Evolutionary conservation across 331 rosid species (phyloP).

Genomic region (Ulmus americana): DNA sequence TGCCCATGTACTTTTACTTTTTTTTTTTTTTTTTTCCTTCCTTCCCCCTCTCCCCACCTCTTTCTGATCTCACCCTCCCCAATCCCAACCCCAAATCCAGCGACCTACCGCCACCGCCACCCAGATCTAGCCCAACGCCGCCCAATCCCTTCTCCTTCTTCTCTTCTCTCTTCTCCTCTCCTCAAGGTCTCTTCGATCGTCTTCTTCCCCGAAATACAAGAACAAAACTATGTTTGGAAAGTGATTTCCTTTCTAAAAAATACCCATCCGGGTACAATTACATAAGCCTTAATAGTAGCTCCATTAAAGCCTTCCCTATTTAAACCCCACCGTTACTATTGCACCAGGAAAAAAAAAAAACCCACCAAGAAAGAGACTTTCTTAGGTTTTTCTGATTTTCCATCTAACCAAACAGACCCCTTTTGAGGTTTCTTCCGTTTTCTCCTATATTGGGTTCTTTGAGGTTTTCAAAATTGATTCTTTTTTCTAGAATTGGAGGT

Average conservation of each 20-base stretch:
- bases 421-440: slow-evolving; percentile 17
- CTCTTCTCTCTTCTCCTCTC: background rate
- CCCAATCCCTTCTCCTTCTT: background rate
- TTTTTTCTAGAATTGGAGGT: slow-evolving; percentile 9
- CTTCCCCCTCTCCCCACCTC: background rate
- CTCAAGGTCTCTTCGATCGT: background rate
- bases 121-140: no score
- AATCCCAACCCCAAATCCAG: no score
- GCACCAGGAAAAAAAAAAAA: background rate
- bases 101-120: no score
- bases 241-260: background rate
- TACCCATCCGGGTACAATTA: background rate
- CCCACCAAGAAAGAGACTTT: background rate
- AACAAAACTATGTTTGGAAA: background rate
- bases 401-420: slow-evolving; percentile 1
- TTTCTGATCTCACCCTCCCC: no score
- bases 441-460: slow-evolving; percentile 7
- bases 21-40: no score
- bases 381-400: background rate
- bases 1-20: no score
- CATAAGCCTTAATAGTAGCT: background rate
- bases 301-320: slow-evolving; percentile 17
- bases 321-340: slow-evolving; percentile 14
- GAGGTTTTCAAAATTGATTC: background rate
- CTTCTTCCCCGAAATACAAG: background rate